Evolutionary conservation across 2,329 filamentous ascomycete genomes (phyloP).

Genomic region (Fusarium brevicatenulatum): DNA sequence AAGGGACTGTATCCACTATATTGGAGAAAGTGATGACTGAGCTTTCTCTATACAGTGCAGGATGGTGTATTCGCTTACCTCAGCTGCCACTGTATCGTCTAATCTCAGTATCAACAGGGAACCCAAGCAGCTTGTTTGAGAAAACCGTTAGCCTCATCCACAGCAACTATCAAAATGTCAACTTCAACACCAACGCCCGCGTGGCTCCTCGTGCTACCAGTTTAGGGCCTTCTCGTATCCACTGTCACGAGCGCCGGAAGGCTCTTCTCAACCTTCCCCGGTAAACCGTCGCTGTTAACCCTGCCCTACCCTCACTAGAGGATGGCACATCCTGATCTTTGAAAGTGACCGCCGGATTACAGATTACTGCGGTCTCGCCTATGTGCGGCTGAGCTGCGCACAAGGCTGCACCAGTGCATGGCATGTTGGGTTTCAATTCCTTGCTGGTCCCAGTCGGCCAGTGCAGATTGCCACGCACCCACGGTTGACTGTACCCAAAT

Average conservation of each 20-base stretch:
- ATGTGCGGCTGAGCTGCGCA: constrained; percentile 26
- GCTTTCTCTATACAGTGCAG: constrained; percentile 7
- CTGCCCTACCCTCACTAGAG: constrained; percentile 37
- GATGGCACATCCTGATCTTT: constrained; percentile 30
- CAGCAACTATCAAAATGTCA: constrained; percentile 22
- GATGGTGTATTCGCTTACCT: constrained; percentile 17
- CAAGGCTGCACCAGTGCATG: constrained; percentile 20
- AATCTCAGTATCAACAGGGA: constrained; percentile 32
- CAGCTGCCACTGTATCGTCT: constrained; percentile 23
- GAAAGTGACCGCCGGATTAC: constrained; percentile 27
- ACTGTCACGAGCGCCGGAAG: constrained; percentile 25
- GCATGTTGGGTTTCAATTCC: constrained; percentile 28
- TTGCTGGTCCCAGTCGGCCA: constrained; percentile 8
- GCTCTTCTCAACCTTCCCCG: constrained; percentile 15
- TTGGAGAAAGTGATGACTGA: neutral
- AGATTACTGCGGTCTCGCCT: constrained; percentile 21
- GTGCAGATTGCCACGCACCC: constrained; percentile 32
- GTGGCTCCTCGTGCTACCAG: constrained; percentile 12
- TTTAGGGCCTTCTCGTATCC: constrained; percentile 33
- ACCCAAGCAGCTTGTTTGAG: constrained; percentile 34
- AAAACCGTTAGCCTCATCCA: constrained; percentile 26
- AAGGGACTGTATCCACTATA: constrained; percentile 18
- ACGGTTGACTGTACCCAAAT: constrained; percentile 38
- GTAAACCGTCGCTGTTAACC: constrained; percentile 24
- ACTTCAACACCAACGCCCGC: constrained; percentile 10